Evolutionary conservation across 1,139 yeast species (phyloP), one percentile per base, ranked within the genome.

Genomic region (Hyphopichia burtonii): DNA sequence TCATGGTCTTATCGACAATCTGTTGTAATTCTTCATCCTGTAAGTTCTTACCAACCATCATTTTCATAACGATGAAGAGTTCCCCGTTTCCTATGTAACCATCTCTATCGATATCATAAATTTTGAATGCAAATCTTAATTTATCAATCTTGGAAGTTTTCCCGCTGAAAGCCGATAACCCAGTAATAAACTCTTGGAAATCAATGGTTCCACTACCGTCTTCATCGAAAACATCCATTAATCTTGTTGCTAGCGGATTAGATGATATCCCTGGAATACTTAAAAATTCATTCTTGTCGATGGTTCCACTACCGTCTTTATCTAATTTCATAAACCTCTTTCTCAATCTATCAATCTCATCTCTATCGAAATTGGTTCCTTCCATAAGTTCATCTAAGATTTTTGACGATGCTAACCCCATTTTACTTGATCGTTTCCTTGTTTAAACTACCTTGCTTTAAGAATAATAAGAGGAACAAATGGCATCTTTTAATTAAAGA

Each of bases 61-160:
- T 87, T 65, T 93, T 88, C 70, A 94, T 74, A 36, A 94, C 98
- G 38, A 93, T 76, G 58, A 85, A 94, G 44, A 94, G 67, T 64
- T 94, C 99, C 18, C 99, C 99, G 58, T 93, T 93, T 4, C 97
- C 91, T 37, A 94, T 88, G 58, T 62, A 90, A 0, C 99, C 99
- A 60, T 94, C 99, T 42, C 91, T 76, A 63, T 94, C 99, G 50
- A 94, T 90, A 59, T 94, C 99, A 58, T 93, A 94, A 16, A 94
- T 89, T 58, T 83, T 87, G 67, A 94, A 94, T 19, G 97, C 95
- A 71, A 94, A 93, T 58, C 73, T 74, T 48, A 93, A 73, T 64
- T 93, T 93, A 51, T 90, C 98, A 41, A 82, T 85, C 47, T 82
- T 82, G 37, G 86, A 79, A 1, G 96, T 89, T 56, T 87, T 83